Evolutionary conservation across 495 filamentous ascomycete species (phyloP).

Genomic region (Schizothecium vesticola): DNA sequence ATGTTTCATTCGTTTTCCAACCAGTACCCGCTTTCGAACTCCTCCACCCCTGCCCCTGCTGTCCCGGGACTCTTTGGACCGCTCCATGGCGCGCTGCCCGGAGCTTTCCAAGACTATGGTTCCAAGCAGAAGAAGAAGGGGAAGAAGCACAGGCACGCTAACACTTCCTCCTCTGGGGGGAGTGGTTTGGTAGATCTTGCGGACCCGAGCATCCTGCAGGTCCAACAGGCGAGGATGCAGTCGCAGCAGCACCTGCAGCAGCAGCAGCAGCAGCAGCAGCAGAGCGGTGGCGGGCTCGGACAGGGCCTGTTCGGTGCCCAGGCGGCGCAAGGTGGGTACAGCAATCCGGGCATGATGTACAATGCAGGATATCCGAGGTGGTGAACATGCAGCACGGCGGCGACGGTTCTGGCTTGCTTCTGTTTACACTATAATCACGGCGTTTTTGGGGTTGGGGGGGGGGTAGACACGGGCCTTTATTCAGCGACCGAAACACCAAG

Average conservation of each 20-base stretch:
- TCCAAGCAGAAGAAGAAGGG: slow-evolving; percentile 99
- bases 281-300: slow-evolving; percentile 69
- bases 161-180: slow-evolving; percentile 99
- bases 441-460: slow-evolving; percentile 1
- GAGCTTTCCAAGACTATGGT: slow-evolving; percentile 76
- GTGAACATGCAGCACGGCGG: slow-evolving; percentile 41
- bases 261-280: slow-evolving; percentile 61
- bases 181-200: slow-evolving; percentile 98
- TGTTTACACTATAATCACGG: slow-evolving; percentile 15
- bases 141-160: slow-evolving; percentile 99
- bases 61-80: slow-evolving; percentile 79
- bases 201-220: slow-evolving; percentile 99
- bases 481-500: slow-evolving; percentile 5
- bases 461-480: not conserved
- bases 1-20: slow-evolving; percentile 65
- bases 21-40: slow-evolving; percentile 67
- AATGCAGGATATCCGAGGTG: slow-evolving; percentile 67
- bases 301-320: slow-evolving; percentile 87
- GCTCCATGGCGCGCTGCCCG: slow-evolving; percentile 83
- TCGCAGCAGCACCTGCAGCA: slow-evolving; percentile 78
- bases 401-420: slow-evolving; percentile 11
- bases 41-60: slow-evolving; percentile 84
- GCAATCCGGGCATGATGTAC: slow-evolving; percentile 84
- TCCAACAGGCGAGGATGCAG: slow-evolving; percentile 96
- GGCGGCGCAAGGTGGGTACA: slow-evolving; percentile 98